Percentiles rank a stretch among this genome's conserved stretches.
Conservation (phyloP, 805 yeast species). For the Pichia occidentalis region DNA sequence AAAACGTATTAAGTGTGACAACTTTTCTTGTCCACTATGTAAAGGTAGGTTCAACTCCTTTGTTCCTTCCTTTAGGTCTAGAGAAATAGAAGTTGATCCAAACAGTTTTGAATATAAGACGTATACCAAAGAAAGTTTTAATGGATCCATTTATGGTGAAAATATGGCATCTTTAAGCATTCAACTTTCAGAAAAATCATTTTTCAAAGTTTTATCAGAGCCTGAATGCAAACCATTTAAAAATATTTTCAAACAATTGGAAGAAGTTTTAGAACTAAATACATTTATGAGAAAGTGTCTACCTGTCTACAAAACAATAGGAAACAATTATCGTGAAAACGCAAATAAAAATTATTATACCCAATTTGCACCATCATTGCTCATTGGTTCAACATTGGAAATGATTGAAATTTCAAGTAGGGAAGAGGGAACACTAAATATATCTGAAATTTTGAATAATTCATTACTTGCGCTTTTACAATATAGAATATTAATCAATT, state of each 20-base stretch:
- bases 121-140: background rate
- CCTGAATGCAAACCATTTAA: constrained; percentile 15
- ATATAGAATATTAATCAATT: constrained; percentile 28
- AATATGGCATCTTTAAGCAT: constrained; percentile 28
- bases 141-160: constrained; percentile 16
- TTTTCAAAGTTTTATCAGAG: constrained; percentile 22
- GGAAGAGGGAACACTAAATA: constrained; percentile 25
- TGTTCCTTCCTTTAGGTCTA: constrained; percentile 36
- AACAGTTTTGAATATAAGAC: constrained; percentile 5
- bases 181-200: constrained; percentile 25
- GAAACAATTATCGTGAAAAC: background rate
- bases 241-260: constrained; percentile 21
- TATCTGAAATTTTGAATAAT: constrained; percentile 21
- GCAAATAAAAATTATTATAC: constrained; percentile 9
- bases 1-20: constrained; percentile 13
- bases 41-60: constrained; percentile 38
- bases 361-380: constrained; percentile 19
- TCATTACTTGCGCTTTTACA: constrained; percentile 40
- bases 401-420: constrained; percentile 57
- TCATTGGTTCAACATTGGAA: constrained; percentile 44
- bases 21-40: constrained; percentile 46
- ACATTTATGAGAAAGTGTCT: constrained; percentile 1
- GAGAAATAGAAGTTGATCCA: constrained; percentile 22
- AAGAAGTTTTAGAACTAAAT: constrained; percentile 6
- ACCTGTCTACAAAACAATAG: background rate